Evolutionary conservation across 768 basidiomycete species (phyloP).

Genomic region (Tylopilus intermedius): DNA sequence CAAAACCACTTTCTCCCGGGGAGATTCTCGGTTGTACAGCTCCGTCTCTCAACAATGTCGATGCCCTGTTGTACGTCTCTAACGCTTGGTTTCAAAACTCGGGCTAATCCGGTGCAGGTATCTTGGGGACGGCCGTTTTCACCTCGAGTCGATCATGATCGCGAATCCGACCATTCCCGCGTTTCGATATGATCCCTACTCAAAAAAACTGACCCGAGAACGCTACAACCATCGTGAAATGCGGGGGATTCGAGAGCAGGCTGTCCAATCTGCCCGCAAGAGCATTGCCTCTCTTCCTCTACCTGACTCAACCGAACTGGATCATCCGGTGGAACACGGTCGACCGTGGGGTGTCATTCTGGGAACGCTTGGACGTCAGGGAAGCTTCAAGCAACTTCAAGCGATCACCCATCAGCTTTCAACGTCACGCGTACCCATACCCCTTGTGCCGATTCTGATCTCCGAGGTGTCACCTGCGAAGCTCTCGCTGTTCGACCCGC

Average conservation of each 20-base stretch:
- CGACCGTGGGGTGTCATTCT: conserved; percentile 84
- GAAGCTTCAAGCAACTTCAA: conserved; percentile 84
- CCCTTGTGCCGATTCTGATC: conserved; percentile 86
- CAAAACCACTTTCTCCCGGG: conserved; percentile 91
- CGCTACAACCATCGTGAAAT: conserved; percentile 87
- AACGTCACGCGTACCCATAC: conserved; percentile 49
- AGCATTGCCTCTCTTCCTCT: conserved; percentile 43
- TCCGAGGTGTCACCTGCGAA: conserved; percentile 98
- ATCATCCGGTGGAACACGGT: conserved; percentile 12
- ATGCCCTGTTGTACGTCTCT: conserved; percentile 78
- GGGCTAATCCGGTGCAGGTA: conserved; percentile 53
- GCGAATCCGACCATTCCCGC: conserved; percentile 95
- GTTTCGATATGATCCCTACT: conserved; percentile 97
- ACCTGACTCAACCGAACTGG: conserved; percentile 6
- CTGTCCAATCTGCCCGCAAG: conserved; percentile 67
- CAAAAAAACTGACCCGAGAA: conserved; percentile 93
- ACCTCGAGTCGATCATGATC: conserved; percentile 98
- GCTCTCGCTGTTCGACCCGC: conserved; percentile 72
- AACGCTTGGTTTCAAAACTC: not conserved
- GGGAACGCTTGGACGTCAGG: conserved; percentile 92
- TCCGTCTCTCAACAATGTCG: conserved; percentile 70
- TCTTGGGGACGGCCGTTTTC: conserved; percentile 96
- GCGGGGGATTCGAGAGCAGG: conserved; percentile 66
- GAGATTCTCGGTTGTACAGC: conserved; percentile 98
- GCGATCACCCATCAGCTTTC: conserved; percentile 72